Conservation (phyloP, 371 early-diverging fungal species). For the Entomophthora muscae region DNA sequence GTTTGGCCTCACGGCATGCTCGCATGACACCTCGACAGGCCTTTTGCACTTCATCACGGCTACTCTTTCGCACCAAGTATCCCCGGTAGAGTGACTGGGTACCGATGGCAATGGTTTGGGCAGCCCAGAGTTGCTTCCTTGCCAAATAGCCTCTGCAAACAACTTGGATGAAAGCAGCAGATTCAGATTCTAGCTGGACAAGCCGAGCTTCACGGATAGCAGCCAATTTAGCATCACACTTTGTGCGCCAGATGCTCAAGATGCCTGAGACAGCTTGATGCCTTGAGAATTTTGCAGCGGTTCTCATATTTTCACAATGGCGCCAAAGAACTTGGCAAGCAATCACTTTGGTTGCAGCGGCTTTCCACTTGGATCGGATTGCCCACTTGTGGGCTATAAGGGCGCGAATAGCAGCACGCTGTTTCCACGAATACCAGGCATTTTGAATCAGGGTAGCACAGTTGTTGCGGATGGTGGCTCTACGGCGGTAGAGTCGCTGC, state of each 20-base stretch:
- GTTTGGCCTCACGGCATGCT: conserved; percentile 10
- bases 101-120: background rate
- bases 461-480: background rate
- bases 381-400: background rate
- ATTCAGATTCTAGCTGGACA: background rate
- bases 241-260: background rate
- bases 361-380: background rate
- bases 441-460: background rate
- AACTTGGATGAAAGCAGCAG: background rate
- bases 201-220: background rate
- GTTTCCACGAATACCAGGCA: background rate
- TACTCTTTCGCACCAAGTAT: background rate
- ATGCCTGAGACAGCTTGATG: too few species aligned
- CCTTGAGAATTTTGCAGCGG: background rate
- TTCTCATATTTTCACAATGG: background rate
- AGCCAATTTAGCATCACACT: background rate
- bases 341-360: background rate
- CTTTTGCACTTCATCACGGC: background rate
- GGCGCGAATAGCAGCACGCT: background rate
- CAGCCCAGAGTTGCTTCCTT: background rate
- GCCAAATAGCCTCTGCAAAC: background rate
- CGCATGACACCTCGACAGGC: conserved; percentile 12
- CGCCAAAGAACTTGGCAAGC: background rate
- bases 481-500: background rate
- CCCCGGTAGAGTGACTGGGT: background rate